Conservation (phyloP, 345 rosid genomes). For the Salix exigua region DNA sequence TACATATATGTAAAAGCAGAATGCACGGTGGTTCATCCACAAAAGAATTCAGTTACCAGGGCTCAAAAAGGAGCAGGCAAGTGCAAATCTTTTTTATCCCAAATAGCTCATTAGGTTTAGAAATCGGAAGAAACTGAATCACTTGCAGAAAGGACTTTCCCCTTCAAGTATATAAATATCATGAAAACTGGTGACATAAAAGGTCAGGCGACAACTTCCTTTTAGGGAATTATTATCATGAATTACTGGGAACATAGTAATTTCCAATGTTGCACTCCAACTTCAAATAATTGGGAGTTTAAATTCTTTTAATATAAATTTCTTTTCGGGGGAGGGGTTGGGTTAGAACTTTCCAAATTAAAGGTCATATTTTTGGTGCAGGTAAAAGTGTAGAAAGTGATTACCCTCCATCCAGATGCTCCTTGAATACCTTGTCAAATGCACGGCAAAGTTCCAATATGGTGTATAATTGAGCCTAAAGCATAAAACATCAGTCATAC, state of each 20-base stretch:
- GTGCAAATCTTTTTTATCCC: not conserved
- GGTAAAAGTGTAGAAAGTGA: not conserved
- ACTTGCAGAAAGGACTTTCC: not conserved
- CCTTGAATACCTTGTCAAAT: slow-evolving; percentile 37
- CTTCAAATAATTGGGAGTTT: no score
- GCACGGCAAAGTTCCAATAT: slow-evolving; percentile 44
- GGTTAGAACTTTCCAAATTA: not conserved
- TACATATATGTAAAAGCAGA: not conserved
- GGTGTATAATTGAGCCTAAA: slow-evolving; percentile 36
- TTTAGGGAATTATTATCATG: not conserved
- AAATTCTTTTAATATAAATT: no score
- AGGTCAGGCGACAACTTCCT: not conserved
- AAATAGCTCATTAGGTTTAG: not conserved
- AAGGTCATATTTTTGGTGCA: not conserved
- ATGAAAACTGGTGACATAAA: not conserved
- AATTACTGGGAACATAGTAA: not conserved
- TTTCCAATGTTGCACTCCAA: not conserved
- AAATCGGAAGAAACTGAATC: not conserved
- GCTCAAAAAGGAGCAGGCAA: not conserved
- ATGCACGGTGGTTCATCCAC: not conserved
- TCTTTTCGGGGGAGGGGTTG: not conserved
- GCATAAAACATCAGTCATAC: not conserved
- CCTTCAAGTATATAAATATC: not conserved
- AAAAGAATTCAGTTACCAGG: not conserved
- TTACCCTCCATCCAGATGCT: slow-evolving; percentile 45